Evolutionary conservation across 768 basidiomycete species (phyloP).

Genomic region (Leccinum sublutescens): DNA sequence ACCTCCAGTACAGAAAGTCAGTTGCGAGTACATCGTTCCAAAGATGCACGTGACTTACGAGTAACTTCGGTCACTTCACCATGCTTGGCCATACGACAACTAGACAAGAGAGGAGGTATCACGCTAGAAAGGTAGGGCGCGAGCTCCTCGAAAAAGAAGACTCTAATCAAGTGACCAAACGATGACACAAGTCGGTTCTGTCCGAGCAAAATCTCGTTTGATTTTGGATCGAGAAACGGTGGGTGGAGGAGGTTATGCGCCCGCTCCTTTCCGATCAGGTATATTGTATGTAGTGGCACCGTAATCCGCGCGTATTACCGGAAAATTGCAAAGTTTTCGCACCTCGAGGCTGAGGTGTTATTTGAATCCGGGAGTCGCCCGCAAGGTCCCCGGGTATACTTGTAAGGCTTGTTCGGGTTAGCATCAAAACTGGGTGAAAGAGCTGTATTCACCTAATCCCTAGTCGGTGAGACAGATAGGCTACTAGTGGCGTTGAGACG

Average conservation of each 20-base stretch:
- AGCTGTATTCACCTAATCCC: neutral
- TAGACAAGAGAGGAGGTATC: constrained; percentile 79
- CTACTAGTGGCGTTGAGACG: too few relatives aligned
- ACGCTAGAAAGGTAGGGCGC: constrained; percentile 82
- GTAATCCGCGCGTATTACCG: constrained; percentile 10
- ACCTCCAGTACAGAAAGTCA: constrained; percentile 30
- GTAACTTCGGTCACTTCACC: constrained; percentile 52
- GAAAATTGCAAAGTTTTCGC: constrained; percentile 7
- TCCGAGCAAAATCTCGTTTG: constrained; percentile 25
- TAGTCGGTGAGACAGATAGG: constrained; percentile 1
- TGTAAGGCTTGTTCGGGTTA: neutral
- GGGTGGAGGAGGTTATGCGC: neutral
- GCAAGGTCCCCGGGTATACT: neutral
- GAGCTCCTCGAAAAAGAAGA: constrained; percentile 63
- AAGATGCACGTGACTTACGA: constrained; percentile 35
- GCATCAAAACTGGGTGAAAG: neutral
- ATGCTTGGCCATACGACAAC: constrained; percentile 81
- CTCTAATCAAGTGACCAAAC: constrained; percentile 2
- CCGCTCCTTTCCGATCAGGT: constrained; percentile 11
- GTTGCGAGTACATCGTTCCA: neutral
- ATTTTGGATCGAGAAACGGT: constrained; percentile 1
- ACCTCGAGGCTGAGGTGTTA: constrained; percentile 3
- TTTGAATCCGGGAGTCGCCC: neutral
- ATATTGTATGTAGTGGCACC: neutral
- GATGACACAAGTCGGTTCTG: constrained; percentile 2